These are phyloP conservation scores for Pseudogymnoascus sp. DNA, from an alignment of 2,329 filamentous ascomycete species.

Conservation along the genomic window DNA sequence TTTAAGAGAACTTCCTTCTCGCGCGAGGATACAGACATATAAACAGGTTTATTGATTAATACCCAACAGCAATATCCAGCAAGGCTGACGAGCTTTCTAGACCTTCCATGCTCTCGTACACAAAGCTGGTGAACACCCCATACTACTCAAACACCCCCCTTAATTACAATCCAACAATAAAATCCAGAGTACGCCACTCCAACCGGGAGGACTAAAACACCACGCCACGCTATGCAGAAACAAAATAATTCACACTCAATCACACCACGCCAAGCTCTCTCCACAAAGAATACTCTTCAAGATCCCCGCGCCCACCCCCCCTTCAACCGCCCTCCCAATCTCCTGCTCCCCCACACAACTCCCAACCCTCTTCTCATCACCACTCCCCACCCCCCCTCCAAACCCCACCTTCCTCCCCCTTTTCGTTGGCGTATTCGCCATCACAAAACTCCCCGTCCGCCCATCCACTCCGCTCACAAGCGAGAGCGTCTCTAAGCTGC, in stretches of 20 bases:
- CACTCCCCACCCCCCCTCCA: conserved; percentile 36
- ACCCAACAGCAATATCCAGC: not conserved
- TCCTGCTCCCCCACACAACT: conserved; percentile 77
- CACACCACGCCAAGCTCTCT: conserved; percentile 19
- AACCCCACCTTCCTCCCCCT: conserved; percentile 51
- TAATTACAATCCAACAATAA: conserved; percentile 1
- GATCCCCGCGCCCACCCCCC: conserved; percentile 49
- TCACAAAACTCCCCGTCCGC: conserved; percentile 58
- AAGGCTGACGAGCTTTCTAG: not conserved
- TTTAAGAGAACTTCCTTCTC: not conserved
- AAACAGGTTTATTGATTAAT: conserved; percentile 1
- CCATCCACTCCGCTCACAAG: conserved; percentile 64
- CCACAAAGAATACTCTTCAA: conserved; percentile 53
- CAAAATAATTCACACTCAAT: not conserved
- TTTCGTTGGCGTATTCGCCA: conserved; percentile 62
- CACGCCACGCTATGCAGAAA: conserved; percentile 3
- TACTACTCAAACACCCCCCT: not conserved
- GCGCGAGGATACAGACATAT: not conserved
- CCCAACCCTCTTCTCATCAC: conserved; percentile 70
- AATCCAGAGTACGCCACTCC: not conserved
- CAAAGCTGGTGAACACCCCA: not conserved
- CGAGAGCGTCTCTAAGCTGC: conserved; percentile 80
- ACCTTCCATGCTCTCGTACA: not conserved
- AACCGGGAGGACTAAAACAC: not conserved
- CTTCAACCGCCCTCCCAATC: conserved; percentile 61